Evolutionary conservation across 2,329 filamentous ascomycete species (phyloP).

Genomic region (Aspergillus aculeatus): DNA sequence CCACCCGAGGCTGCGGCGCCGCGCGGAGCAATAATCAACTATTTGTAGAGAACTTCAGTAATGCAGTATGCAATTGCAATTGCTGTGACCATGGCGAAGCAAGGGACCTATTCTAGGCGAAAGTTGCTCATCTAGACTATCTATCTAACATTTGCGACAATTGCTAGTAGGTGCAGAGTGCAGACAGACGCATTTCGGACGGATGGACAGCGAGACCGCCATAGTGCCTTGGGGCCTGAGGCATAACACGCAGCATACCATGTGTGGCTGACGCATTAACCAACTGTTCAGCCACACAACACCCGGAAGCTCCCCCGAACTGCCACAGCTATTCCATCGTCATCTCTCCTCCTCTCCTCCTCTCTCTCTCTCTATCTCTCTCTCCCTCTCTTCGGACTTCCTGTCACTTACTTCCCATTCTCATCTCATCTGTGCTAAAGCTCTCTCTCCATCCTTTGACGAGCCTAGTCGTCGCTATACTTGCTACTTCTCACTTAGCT

Average conservation of each 20-base stretch:
- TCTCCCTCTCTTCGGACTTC: neutral
- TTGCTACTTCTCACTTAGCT: neutral
- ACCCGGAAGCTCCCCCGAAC: neutral
- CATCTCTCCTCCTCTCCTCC: constrained; percentile 9
- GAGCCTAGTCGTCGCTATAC: neutral
- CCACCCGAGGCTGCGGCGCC: constrained; percentile 33
- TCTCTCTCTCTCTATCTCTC: neutral
- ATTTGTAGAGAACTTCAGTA: neutral
- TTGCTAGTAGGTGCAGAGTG: neutral
- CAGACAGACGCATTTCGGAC: neutral
- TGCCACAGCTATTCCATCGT: constrained; percentile 11
- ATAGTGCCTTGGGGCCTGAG: neutral
- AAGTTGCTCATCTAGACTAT: neutral
- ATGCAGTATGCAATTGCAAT: neutral
- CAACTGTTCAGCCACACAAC: neutral
- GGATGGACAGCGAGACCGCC: neutral
- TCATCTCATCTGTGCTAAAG: neutral
- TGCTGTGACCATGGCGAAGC: neutral
- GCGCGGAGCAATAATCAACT: constrained; percentile 15
- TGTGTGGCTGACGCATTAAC: neutral
- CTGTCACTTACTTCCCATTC: constrained; percentile 1
- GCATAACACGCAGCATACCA: neutral
- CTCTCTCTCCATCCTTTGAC: neutral
- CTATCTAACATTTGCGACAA: neutral
- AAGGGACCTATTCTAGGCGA: neutral